Conservation (phyloP, 2,329 filamentous ascomycete species). For the Phyllosticta capitalensis region DNA sequence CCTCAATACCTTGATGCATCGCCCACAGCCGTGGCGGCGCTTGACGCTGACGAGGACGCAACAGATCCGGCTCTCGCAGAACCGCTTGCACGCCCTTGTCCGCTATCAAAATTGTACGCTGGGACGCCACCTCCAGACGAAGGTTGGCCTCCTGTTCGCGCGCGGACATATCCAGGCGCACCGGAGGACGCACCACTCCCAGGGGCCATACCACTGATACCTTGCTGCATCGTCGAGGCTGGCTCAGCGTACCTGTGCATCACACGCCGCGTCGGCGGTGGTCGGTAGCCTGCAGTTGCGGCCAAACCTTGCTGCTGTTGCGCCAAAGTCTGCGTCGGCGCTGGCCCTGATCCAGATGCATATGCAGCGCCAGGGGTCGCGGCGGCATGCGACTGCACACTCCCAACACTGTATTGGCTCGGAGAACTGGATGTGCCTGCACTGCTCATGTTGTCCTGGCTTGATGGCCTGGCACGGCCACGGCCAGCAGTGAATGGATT, state of each 20-base stretch:
- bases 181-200: not conserved
- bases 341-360: not conserved
- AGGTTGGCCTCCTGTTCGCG: not conserved
- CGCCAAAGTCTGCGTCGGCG: not conserved
- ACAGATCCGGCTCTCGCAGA: not conserved
- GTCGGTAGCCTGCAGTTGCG: not conserved
- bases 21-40: not conserved
- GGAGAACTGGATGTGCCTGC: not conserved
- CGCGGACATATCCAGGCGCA: not conserved
- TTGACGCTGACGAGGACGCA: not conserved
- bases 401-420: slow-evolving; percentile 17
- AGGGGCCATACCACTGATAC: not conserved
- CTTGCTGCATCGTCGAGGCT: not conserved
- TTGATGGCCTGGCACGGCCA: slow-evolving; percentile 16
- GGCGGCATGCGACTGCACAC: slow-evolving; percentile 5
- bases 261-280: not conserved
- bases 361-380: not conserved
- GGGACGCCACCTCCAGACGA: not conserved
- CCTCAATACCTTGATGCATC: not conserved
- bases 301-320: not conserved
- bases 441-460: not conserved
- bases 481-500: slow-evolving; percentile 27
- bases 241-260: not conserved
- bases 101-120: not conserved
- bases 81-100: not conserved